Base-by-base conservation (phyloP, 257 asterid species). In the Dorcoceras hygrometricum region DNA sequence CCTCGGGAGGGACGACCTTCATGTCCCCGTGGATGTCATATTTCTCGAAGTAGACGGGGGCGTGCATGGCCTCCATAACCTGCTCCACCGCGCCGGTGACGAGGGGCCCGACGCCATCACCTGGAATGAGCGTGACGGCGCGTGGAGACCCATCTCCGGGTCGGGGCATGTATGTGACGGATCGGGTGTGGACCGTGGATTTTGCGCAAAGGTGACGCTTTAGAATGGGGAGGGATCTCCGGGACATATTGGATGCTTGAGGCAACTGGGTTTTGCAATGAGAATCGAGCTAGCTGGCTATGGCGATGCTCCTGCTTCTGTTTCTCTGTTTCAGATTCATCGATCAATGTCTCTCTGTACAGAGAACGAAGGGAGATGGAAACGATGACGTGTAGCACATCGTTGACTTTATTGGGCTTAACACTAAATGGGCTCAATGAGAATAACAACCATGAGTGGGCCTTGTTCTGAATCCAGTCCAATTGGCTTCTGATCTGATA, bases 11-110 rank as follows among this genome's bases (percentile, higher is more conserved):
- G 29, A 94, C 77, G 63, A 43, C 71, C 82, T 88, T 90, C 95
- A 89, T 85, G 27, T 90, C 97, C 1, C 97, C 99, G n/a, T 84
- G 96, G 46, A 85, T 59, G 0, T 88, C 95, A 69, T 78, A 90
- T 50, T 81, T 87, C 84, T 90, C 99, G 66, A 94, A 94, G 75
- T 79, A 88, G 0, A 90, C 89, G 10, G 96, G 97, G 23, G 99
- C 96, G 87, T 93, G 96, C 95, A 90, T 86, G 65, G 96, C 95
- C 61, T 85, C 97, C 97, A 93, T 93, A 11, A 90, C 89, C 80
- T 90, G 99, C 81, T 88, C 96, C 62, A 90, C 99, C 4, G 97
- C 95, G 31, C 92, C 97, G 8, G 97, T 90, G 8, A 94, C 97
- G 14, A 88, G 85, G 12, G 99, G 97, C 0, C 99, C 99, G 56